Conservation (phyloP, 306 rosid species). For the Astragalus membranaceus region DNA sequence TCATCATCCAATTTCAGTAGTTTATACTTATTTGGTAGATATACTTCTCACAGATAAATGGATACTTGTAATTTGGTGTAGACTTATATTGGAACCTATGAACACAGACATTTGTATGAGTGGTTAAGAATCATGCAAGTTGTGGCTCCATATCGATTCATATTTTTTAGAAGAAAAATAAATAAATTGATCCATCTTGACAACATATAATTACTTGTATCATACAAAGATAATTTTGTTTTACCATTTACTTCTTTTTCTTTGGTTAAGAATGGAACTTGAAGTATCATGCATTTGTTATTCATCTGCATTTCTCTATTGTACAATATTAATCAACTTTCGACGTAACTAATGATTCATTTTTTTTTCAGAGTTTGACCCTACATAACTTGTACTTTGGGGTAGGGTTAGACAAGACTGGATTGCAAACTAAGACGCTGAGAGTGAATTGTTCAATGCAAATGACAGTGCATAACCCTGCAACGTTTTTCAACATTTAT, state of each 20-base stretch:
- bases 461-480: slow-evolving; percentile 67
- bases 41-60: too few relatives aligned
- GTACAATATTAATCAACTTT: not conserved
- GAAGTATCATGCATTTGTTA: not conserved
- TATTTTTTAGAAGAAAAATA: too few relatives aligned
- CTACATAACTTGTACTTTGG: slow-evolving; percentile 70
- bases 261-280: not conserved
- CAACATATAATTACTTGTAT: not conserved
- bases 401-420: too few relatives aligned
- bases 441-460: slow-evolving; percentile 64
- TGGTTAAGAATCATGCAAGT: too few relatives aligned
- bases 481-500: slow-evolving; percentile 71
- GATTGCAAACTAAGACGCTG: slow-evolving; percentile 79
- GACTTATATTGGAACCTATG: too few relatives aligned
- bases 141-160: too few relatives aligned
- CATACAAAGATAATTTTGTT: not conserved
- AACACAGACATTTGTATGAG: too few relatives aligned
- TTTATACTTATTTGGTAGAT: too few relatives aligned
- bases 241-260: not conserved
- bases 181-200: not conserved
- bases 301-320: not conserved
- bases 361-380: slow-evolving; percentile 53
- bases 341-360: not conserved
- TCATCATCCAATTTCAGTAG: too few relatives aligned
- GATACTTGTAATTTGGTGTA: too few relatives aligned